These are phyloP conservation scores for Lactifluus subvellereus DNA, from an alignment of 768 basidiomycete genomes.

Conservation along the genomic window DNA sequence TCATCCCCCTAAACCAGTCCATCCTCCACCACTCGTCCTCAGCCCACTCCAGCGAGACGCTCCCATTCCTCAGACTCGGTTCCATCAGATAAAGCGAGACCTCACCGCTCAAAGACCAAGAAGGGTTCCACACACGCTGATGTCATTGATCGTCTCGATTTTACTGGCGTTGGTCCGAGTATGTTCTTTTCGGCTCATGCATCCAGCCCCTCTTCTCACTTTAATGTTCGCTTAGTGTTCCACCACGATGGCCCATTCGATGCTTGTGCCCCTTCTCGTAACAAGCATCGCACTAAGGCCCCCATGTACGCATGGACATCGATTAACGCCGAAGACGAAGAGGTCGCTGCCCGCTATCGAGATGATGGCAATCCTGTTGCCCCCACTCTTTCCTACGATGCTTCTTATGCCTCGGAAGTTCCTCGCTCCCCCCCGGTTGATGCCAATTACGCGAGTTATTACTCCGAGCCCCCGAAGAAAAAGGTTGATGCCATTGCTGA, in stretches of 20 bases:
- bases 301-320: constrained; percentile 75
- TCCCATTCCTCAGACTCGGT: constrained; percentile 48
- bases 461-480: constrained; percentile 64
- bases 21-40: constrained; percentile 17
- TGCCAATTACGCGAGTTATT: constrained; percentile 24
- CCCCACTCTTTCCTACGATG: constrained; percentile 29
- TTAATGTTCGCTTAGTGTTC: constrained; percentile 51
- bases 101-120: constrained; percentile 47
- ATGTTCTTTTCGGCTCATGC: constrained; percentile 29
- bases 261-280: constrained; percentile 86
- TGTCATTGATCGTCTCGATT: constrained; percentile 86
- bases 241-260: constrained; percentile 92
- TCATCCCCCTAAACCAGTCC: constrained; percentile 4
- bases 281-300: constrained; percentile 70
- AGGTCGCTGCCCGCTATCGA: constrained; percentile 34
- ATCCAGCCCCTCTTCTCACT: constrained; percentile 22
- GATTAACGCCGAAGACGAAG: constrained; percentile 35
- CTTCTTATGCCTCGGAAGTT: constrained; percentile 45
- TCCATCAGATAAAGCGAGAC: constrained; percentile 42
- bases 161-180: constrained; percentile 81
- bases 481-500: constrained; percentile 86
- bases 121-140: constrained; percentile 82
- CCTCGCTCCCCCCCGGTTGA: constrained; percentile 9
- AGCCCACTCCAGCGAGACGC: constrained; percentile 34
- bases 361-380: constrained; percentile 18